These are phyloP conservation scores for Melastoma candidum DNA, from an alignment of 441 rosid genomes.

Conservation along the genomic window DNA sequence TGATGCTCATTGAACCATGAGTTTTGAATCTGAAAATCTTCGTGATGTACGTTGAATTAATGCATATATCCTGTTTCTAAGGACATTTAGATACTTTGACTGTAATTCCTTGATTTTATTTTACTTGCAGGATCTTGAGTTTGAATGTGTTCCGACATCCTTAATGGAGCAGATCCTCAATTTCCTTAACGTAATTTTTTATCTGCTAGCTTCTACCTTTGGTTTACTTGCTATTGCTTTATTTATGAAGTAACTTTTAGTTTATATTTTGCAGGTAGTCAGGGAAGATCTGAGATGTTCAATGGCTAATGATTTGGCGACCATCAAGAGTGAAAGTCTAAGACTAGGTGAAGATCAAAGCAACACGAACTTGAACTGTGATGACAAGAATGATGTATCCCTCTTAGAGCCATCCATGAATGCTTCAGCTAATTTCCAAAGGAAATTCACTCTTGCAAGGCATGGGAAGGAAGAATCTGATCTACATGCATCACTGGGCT, in stretches of 20 bases:
- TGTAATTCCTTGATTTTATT: constrained; percentile 1
- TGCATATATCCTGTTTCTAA: not conserved
- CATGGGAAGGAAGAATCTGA: constrained; percentile 50
- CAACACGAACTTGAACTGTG: constrained; percentile 17
- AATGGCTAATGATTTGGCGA: constrained; percentile 78
- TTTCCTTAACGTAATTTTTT: constrained; percentile 66
- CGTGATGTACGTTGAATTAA: constrained; percentile 9
- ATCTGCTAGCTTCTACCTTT: constrained; percentile 5
- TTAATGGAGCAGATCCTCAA: constrained; percentile 83
- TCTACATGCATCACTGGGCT: constrained; percentile 34
- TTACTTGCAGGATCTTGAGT: constrained; percentile 57
- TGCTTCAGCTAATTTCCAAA: constrained; percentile 63
- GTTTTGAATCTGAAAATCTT: not conserved
- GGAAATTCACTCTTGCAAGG: constrained; percentile 57
- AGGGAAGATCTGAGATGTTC: constrained; percentile 89
- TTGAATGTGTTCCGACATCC: constrained; percentile 94
- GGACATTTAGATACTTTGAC: constrained; percentile 9
- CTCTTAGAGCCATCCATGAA: constrained; percentile 24
- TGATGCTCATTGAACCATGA: no score
- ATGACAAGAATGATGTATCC: constrained; percentile 20
- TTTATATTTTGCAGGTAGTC: constrained; percentile 49
- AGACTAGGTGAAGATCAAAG: constrained; percentile 32
- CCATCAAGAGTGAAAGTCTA: constrained; percentile 76
- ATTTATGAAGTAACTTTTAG: constrained; percentile 16
- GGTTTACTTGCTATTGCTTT: constrained; percentile 6